phyloP scores from a whole-genome alignment of 2,329 filamentous ascomycete species.

The Colletotrichum agaves region DNA sequence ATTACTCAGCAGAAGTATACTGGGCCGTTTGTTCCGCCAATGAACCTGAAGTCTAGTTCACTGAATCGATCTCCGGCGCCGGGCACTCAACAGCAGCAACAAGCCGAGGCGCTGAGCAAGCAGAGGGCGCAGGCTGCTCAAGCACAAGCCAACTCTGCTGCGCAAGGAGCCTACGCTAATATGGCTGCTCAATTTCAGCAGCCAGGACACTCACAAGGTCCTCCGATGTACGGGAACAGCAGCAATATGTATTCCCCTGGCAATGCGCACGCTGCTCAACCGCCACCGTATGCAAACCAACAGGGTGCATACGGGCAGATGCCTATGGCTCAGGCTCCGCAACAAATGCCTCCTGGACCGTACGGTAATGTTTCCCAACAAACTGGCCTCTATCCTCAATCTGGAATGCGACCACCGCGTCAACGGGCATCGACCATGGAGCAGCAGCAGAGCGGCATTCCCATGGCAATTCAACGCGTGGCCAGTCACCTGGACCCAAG shows the following conservation, averaged over 20 bases:
- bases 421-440: constrained; percentile 97
- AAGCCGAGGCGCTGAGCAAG: constrained; percentile 93
- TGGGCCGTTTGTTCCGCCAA: constrained; percentile 93
- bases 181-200: constrained; percentile 61
- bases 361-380: constrained; percentile 68
- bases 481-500: constrained; percentile 96
- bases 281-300: constrained; percentile 84
- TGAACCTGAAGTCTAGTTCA: constrained; percentile 92
- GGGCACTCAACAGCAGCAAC: constrained; percentile 94
- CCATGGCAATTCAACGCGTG: constrained; percentile 90
- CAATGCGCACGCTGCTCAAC: constrained; percentile 65
- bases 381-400: constrained; percentile 71
- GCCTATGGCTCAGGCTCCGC: constrained; percentile 73
- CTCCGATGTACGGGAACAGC: constrained; percentile 84
- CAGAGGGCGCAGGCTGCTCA: constrained; percentile 82
- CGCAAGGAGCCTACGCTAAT: constrained; percentile 68
- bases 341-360: constrained; percentile 73
- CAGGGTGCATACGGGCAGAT: constrained; percentile 78
- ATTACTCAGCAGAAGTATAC: constrained; percentile 99
- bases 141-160: constrained; percentile 75
- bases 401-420: constrained; percentile 74
- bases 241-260: constrained; percentile 81
- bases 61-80: constrained; percentile 89
- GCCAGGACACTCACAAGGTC: constrained; percentile 58
- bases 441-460: constrained; percentile 91